These are phyloP conservation scores for Dipodascus geniculatus DNA, from an alignment of 805 yeast species.

Conservation along the genomic window DNA sequence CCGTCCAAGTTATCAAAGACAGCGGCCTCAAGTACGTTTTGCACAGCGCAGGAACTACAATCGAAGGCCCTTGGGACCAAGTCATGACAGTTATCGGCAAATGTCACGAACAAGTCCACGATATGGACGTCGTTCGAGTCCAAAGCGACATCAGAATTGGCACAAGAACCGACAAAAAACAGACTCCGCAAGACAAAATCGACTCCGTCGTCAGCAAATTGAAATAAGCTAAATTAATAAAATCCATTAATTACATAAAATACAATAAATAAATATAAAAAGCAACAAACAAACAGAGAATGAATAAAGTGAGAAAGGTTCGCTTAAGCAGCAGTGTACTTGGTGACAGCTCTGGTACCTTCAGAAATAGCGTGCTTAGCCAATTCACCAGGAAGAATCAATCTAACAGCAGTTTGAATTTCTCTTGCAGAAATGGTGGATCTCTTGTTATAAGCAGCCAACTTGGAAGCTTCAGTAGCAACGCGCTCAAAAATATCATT, in stretches of 20 bases:
- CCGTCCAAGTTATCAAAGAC: constrained; percentile 50
- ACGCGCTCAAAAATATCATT: constrained; percentile 97
- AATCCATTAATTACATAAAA: constrained; percentile 1
- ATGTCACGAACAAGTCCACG: constrained; percentile 62
- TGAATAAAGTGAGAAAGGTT: neutral
- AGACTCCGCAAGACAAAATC: constrained; percentile 62
- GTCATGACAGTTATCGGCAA: constrained; percentile 72
- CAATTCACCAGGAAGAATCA: constrained; percentile 96
- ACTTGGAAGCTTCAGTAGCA: constrained; percentile 94
- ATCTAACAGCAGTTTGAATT: constrained; percentile 97
- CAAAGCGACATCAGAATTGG: constrained; percentile 85
- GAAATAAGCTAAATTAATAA: constrained; percentile 1
- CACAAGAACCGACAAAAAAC: constrained; percentile 63
- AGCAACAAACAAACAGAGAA: neutral
- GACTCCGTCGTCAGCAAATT: constrained; percentile 35
- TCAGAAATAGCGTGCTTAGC: constrained; percentile 98
- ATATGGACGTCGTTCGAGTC: constrained; percentile 60
- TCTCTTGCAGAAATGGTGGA: constrained; percentile 97
- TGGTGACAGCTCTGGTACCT: constrained; percentile 97
- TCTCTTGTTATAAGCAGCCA: constrained; percentile 98
- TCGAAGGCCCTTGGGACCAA: constrained; percentile 84
- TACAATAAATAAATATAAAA: constrained; percentile 2
- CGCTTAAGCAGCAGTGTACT: constrained; percentile 58
- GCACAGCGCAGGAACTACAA: constrained; percentile 89
- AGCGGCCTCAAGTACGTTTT: constrained; percentile 55